Evolutionary conservation across 148 eudicot species (phyloP).

Genomic region (Camellia granthamiana): DNA sequence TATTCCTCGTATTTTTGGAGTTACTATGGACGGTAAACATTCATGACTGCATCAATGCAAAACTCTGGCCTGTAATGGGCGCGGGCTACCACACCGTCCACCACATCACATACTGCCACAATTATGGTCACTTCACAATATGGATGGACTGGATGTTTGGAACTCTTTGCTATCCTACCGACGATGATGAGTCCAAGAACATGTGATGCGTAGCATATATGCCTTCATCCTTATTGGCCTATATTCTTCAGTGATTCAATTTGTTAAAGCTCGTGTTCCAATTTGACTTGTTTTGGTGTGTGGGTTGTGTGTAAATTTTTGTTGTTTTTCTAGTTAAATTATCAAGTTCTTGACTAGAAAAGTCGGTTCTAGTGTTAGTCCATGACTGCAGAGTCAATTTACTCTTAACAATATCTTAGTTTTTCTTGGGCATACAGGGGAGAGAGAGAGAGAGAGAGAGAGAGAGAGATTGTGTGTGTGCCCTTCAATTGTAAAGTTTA

Average conservation of each 20-base stretch:
- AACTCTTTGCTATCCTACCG: constrained; percentile 63
- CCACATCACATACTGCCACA: constrained; percentile 87
- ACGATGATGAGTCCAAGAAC: constrained; percentile 52
- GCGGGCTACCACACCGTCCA: constrained; percentile 96
- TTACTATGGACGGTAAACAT: constrained; percentile 88
- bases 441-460: not conserved
- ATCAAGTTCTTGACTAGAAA: no score
- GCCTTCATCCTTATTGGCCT: not conserved
- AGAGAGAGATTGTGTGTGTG: not conserved
- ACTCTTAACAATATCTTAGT: not conserved
- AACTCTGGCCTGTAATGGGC: constrained; percentile 94
- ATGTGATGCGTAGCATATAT: constrained; percentile 12
- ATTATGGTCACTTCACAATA: constrained; percentile 85
- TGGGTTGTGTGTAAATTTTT: constrained; percentile 11
- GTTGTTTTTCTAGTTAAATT: no score
- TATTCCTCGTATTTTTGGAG: constrained; percentile 62
- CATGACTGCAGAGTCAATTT: not conserved
- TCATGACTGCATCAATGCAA: constrained; percentile 82
- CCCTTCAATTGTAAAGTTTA: not conserved
- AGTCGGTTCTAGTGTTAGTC: not conserved
- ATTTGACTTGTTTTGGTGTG: not conserved
- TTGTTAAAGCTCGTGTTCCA: not conserved
- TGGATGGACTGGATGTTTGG: constrained; percentile 98
- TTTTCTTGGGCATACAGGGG: not conserved
- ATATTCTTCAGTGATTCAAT: not conserved